Percentiles rank a stretch among this genome's conserved stretches.
These are phyloP conservation scores for Penicillium sp. DNA, from an alignment of 2,329 filamentous ascomycete genomes.

Conservation along the genomic window DNA sequence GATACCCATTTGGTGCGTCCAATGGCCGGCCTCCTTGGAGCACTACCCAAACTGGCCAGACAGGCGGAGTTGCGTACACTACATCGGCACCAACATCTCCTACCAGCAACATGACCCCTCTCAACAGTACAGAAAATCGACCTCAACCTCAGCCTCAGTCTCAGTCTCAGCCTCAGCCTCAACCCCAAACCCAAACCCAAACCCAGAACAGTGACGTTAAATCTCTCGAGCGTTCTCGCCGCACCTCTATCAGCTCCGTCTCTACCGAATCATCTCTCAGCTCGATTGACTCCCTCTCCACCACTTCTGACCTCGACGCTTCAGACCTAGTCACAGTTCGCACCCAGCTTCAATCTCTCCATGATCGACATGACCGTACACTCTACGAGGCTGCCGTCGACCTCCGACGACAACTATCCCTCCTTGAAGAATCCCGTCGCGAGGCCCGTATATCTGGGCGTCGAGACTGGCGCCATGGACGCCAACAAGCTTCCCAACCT, in stretches of 20 bases:
- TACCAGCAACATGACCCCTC: not conserved
- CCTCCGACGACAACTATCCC: constrained; percentile 35
- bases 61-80: not conserved
- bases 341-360: constrained; percentile 33
- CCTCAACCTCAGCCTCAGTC: not conserved
- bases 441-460: constrained; percentile 27
- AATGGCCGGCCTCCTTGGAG: constrained; percentile 14
- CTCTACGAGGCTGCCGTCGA: constrained; percentile 36
- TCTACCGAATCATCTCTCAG: constrained; percentile 36
- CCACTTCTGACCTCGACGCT: constrained; percentile 36
- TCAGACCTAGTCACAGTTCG: constrained; percentile 38
- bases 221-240: constrained; percentile 21
- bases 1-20: constrained; percentile 20
- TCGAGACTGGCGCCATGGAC: constrained; percentile 22
- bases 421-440: constrained; percentile 35
- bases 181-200: not conserved
- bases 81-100: not conserved
- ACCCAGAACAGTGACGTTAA: not conserved
- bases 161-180: not conserved
- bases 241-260: constrained; percentile 30
- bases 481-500: constrained; percentile 6
- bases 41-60: not conserved
- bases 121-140: not conserved
- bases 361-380: constrained; percentile 37
- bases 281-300: constrained; percentile 39